phyloP scores from a whole-genome alignment of 768 basidiomycete species.

The Paxillus involutus region DNA sequence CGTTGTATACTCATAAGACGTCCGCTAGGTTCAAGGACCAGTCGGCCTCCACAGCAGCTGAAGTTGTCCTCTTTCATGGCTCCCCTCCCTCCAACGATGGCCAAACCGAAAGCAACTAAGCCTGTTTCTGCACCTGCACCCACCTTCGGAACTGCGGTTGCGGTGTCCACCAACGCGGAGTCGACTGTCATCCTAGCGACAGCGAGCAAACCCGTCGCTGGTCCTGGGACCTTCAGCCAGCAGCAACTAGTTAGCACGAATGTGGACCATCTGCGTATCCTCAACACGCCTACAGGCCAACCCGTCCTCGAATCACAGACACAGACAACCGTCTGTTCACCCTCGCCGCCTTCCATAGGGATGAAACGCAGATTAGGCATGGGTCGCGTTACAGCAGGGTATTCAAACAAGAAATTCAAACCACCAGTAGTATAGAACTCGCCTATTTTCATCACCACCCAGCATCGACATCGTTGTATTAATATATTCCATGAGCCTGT shows the following conservation, averaged over 20 bases:
- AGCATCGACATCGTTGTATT: not conserved
- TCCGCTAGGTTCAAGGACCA: not conserved
- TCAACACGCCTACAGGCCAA: not conserved
- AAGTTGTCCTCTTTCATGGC: not conserved
- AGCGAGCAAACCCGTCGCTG: not conserved
- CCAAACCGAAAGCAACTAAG: not conserved
- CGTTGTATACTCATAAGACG: not conserved
- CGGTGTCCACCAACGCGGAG: no score
- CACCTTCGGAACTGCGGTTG: not conserved
- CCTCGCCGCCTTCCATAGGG: conserved; percentile 19
- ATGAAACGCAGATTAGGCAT: conserved; percentile 63
- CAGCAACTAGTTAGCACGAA: not conserved
- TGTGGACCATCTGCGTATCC: not conserved
- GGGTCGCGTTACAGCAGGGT: conserved; percentile 50
- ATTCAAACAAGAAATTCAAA: conserved; percentile 74
- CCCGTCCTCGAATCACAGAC: not conserved
- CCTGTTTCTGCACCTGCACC: not conserved
- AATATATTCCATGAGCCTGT: not conserved
- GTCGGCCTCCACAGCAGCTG: not conserved
- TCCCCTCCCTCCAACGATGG: not conserved
- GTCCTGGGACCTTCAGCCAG: not conserved
- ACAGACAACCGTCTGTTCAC: not conserved
- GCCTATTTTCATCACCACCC: not conserved
- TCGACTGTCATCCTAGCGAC: not conserved
- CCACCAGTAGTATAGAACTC: conserved; percentile 33